Base-by-base conservation (phyloP, 2,329 filamentous ascomycete genomes). In the Ascochyta fabae region DNA sequence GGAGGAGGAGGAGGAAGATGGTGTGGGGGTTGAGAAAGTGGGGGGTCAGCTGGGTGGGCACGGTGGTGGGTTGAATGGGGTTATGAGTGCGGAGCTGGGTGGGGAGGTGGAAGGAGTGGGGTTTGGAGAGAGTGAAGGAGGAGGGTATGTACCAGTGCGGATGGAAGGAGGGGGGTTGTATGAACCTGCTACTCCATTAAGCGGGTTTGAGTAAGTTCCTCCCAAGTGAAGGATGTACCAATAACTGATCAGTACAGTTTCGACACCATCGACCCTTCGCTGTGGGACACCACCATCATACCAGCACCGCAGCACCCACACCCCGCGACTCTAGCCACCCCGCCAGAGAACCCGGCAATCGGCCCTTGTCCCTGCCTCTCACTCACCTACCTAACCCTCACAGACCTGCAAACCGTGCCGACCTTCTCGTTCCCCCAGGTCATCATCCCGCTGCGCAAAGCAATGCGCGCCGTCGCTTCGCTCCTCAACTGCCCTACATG, bases 321-420 rank as follows among this genome's bases (percentile, higher is more conserved):
- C 3, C 19, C 19, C 19, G 19, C 19, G 19, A 19, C 19, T 19
- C 19, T 19, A 19, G 19, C 19, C 19, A 19, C 56, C 23, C 26
- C 52, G 10, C 23, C 55, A 7, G 16, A 43, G 38, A 53, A 52
- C 16, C 22, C 54, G 50, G 54, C 65, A 12, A 39, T 53, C 36
- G 60, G 26, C 19, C 66, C 67, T 13, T 81, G 80, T 63, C 73
- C 74, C 45, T 82, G 80, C 57, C 75, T 81, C 31, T 77, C 76
- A 8, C 72, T 73, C n/a, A 77, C 79, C 51, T 81, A 80, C 61
- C 70, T 81, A 3, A 76, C 75, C 2, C 67, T 81, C 22, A 74
- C 70, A 16, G 74, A 72, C 38, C 71, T 83, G 16, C 75, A 79
- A 57, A 62, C 73, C 10, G 67, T 80, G 45, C 58, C 62, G 23